These are phyloP conservation scores for Kuraishia ogatae DNA, from an alignment of 805 yeast species.

Conservation along the genomic window DNA sequence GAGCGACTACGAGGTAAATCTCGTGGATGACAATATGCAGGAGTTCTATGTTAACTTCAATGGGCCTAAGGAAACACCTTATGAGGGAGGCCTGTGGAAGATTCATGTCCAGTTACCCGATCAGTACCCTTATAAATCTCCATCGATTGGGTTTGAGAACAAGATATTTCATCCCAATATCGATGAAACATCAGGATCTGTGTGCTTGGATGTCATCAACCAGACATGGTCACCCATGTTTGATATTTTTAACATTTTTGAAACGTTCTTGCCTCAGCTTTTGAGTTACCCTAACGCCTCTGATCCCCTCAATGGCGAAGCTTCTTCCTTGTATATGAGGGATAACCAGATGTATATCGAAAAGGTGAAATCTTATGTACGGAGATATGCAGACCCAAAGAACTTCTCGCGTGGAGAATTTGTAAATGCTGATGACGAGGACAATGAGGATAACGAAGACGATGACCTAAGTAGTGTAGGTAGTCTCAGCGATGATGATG, in stretches of 20 bases:
- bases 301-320: conserved; percentile 89
- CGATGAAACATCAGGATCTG: conserved; percentile 84
- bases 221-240: conserved; percentile 99
- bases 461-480: conserved; percentile 19
- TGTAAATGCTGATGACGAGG: conserved; percentile 14
- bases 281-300: conserved; percentile 88
- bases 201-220: conserved; percentile 91
- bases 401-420: conserved; percentile 18
- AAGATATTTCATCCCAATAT: conserved; percentile 93
- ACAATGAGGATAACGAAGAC: conserved; percentile 17
- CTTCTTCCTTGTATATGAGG: conserved; percentile 67
- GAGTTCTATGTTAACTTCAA: conserved; percentile 78
- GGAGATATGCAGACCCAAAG: conserved; percentile 49
- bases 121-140: conserved; percentile 91
- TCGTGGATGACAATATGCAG: conserved; percentile 77
- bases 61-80: conserved; percentile 86
- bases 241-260: conserved; percentile 84
- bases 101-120: conserved; percentile 90
- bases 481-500: conserved; percentile 14
- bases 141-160: conserved; percentile 89
- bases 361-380: conserved; percentile 67
- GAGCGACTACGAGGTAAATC: conserved; percentile 85
- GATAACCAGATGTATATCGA: conserved; percentile 59
- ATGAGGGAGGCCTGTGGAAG: conserved; percentile 85
- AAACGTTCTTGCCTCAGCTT: conserved; percentile 86